Evolutionary conservation across 345 rosid species (phyloP).

Genomic region (Balakata baccata): DNA sequence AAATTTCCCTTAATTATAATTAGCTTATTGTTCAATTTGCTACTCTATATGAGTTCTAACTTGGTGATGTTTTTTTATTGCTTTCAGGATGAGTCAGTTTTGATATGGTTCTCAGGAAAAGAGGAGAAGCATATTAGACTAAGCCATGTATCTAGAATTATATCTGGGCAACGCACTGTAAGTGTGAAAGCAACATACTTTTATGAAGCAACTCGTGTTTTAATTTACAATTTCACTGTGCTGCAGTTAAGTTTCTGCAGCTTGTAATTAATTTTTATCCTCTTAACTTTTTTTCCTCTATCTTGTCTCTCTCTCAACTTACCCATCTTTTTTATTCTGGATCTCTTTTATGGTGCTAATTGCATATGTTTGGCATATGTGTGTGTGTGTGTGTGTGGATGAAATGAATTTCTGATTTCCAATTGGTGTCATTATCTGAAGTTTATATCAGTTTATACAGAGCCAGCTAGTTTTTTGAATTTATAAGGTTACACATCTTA

Average conservation of each 20-base stretch:
- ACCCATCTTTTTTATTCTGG: neutral
- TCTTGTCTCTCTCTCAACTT: neutral
- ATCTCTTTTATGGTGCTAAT: neutral
- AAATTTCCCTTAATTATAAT: neutral
- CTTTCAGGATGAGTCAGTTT: conserved; percentile 89
- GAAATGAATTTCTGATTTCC: neutral
- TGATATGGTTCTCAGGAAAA: conserved; percentile 96
- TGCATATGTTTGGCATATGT: neutral
- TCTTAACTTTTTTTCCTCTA: neutral
- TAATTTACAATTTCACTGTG: neutral
- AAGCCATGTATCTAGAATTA: conserved; percentile 83
- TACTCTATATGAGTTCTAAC: conserved; percentile 6
- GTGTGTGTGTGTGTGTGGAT: too few species aligned
- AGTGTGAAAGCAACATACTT: conserved; percentile 28
- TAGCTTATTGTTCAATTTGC: conserved; percentile 3
- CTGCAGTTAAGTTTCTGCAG: neutral
- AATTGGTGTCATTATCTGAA: neutral
- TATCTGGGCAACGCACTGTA: conserved; percentile 98
- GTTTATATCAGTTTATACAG: neutral
- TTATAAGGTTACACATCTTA: neutral
- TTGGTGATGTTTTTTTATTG: conserved; percentile 19
- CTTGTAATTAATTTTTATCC: neutral
- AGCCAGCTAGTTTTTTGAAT: neutral
- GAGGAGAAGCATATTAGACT: conserved; percentile 87
- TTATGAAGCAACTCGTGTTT: neutral